phyloP scores from a whole-genome alignment of 306 rosid genomes.

The Amphicarpaea edgeworthii region DNA sequence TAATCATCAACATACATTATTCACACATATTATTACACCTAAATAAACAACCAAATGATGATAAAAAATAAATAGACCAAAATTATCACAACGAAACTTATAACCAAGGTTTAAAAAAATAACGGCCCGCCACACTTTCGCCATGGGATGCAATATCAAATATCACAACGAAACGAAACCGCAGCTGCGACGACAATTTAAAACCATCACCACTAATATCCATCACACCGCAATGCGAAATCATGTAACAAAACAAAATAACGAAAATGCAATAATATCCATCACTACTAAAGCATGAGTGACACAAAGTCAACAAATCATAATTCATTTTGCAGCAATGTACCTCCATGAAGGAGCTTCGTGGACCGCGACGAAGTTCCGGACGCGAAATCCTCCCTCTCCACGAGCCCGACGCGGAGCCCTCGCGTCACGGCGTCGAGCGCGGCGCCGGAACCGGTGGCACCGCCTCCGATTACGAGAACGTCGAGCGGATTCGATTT shows the following conservation, averaged over 20 bases:
- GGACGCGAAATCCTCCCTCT: constrained; percentile 92
- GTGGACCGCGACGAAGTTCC: constrained; percentile 99
- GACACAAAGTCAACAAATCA: neutral
- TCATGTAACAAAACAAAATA: neutral
- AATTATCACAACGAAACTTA: neutral
- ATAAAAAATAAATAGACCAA: neutral
- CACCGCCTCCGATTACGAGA: constrained; percentile 96
- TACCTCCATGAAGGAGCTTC: constrained; percentile 98
- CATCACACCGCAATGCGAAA: neutral
- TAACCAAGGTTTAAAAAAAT: neutral
- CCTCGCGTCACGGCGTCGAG: constrained; percentile 93
- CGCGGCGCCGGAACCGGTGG: constrained; percentile 88
- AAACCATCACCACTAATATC: too few species aligned
- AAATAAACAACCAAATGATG: neutral
- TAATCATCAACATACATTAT: constrained; percentile 16
- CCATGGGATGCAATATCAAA: neutral
- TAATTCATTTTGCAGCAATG: neutral
- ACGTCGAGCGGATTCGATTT: constrained; percentile 80
- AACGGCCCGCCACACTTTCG: neutral
- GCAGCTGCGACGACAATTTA: neutral
- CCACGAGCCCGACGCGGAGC: constrained; percentile 93
- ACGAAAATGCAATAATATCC: neutral
- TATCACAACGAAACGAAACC: neutral
- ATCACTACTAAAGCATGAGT: neutral
- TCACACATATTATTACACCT: neutral